A percentile compares a stretch with the other conserved stretches of the same genome.
phyloP scores from a whole-genome alignment of 2,329 filamentous ascomycete species.

The Fusarium chaquense region DNA sequence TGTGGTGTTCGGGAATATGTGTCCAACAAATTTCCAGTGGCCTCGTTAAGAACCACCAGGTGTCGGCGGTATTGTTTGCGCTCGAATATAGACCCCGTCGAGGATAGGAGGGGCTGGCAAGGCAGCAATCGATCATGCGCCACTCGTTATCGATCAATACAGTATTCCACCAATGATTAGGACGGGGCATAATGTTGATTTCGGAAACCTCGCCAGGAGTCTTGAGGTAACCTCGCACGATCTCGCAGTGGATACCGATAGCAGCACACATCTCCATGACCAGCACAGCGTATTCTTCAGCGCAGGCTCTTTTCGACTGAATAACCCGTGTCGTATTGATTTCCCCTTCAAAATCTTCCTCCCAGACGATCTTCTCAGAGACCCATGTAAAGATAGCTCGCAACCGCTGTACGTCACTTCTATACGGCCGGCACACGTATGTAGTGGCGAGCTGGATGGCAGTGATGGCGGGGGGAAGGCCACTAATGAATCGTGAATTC shows the following conservation, averaged over 20 bases:
- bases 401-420: slow-evolving; percentile 91
- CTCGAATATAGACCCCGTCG: slow-evolving; percentile 82
- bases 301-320: slow-evolving; percentile 83
- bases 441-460: slow-evolving; percentile 86
- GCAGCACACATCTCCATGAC: slow-evolving; percentile 95
- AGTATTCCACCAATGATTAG: slow-evolving; percentile 99
- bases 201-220: slow-evolving; percentile 86
- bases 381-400: slow-evolving; percentile 98
- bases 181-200: slow-evolving; percentile 81
- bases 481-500: slow-evolving; percentile 89
- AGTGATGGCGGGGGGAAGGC: slow-evolving; percentile 83
- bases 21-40: slow-evolving; percentile 95
- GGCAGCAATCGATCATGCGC: slow-evolving; percentile 94
- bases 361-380: slow-evolving; percentile 93
- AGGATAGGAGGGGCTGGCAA: slow-evolving; percentile 92
- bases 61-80: slow-evolving; percentile 77
- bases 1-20: slow-evolving; percentile 87
- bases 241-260: slow-evolving; percentile 87
- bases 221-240: slow-evolving; percentile 92
- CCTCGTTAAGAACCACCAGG: slow-evolving; percentile 92
- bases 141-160: slow-evolving; percentile 94
- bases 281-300: slow-evolving; percentile 88
- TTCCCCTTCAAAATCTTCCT: slow-evolving; percentile 90
- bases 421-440: slow-evolving; percentile 93
- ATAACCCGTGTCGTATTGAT: slow-evolving; percentile 87